Evolutionary conservation across 2,329 filamentous ascomycete genomes (phyloP).

Genomic region (Ascochyta fabae): DNA sequence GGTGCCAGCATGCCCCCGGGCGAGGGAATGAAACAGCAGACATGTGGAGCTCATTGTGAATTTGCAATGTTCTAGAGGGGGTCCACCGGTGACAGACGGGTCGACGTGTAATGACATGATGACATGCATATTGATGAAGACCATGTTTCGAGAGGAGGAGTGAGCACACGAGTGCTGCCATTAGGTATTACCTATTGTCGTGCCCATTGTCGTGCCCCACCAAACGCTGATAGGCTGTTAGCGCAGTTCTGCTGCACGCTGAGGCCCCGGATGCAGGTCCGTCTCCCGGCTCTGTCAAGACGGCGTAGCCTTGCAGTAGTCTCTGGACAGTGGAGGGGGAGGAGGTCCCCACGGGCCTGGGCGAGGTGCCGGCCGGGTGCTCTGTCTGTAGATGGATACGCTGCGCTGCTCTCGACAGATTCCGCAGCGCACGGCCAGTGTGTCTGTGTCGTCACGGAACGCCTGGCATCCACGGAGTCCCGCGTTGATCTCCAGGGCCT

Average conservation of each 20-base stretch:
- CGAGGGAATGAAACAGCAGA: constrained; percentile 15
- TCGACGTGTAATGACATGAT: constrained; percentile 9
- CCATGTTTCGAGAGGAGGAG: not conserved
- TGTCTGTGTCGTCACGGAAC: constrained; percentile 16
- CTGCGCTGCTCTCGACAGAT: constrained; percentile 6
- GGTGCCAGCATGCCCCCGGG: constrained; percentile 16
- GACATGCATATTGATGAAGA: constrained; percentile 2
- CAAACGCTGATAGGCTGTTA: constrained; percentile 5
- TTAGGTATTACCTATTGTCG: not conserved
- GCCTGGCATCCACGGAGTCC: constrained; percentile 2
- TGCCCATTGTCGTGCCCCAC: constrained; percentile 3
- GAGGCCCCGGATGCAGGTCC: constrained; percentile 18
- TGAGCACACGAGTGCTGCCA: constrained; percentile 5
- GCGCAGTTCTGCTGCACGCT: constrained; percentile 6
- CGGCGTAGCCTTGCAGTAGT: constrained; percentile 19
- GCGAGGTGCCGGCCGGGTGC: not conserved
- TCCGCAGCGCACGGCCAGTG: constrained; percentile 14
- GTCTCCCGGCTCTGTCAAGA: constrained; percentile 13
- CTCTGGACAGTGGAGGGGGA: not conserved
- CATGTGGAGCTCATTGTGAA: constrained; percentile 11
- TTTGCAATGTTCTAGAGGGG: constrained; percentile 15
- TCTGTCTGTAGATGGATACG: too few relatives aligned
- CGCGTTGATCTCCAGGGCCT: constrained; percentile 15
- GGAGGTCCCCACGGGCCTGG: constrained; percentile 12
- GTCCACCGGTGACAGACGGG: constrained; percentile 6